Conservation (phyloP, 768 basidiomycete species). For the Obba rivulosa region DNA sequence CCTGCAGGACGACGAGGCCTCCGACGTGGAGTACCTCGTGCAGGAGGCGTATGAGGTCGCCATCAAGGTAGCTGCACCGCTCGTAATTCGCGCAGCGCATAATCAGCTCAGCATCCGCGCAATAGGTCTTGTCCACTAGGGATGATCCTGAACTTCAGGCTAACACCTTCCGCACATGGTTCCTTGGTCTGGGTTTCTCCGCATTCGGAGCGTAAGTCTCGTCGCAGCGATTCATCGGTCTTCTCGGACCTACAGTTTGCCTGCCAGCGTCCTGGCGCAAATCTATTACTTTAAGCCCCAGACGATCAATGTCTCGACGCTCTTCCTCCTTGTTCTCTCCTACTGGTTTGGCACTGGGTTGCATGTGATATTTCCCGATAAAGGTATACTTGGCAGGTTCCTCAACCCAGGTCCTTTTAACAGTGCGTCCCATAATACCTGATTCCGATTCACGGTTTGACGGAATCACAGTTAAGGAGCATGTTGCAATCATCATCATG, state of each 20-base stretch:
- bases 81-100: too few species aligned
- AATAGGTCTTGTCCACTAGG: constrained; percentile 28
- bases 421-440: constrained; percentile 20
- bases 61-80: constrained; percentile 28
- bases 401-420: constrained; percentile 36
- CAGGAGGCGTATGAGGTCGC: constrained; percentile 34
- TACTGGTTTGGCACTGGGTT: constrained; percentile 45
- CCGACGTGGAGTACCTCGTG: constrained; percentile 32
- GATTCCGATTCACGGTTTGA: background rate
- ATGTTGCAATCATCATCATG: constrained; percentile 32
- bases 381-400: constrained; percentile 24
- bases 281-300: constrained; percentile 39
- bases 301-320: constrained; percentile 41
- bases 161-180: constrained; percentile 52
- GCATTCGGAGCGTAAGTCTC: constrained; percentile 48
- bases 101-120: background rate
- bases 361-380: constrained; percentile 27
- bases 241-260: background rate
- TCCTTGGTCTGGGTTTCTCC: constrained; percentile 50
- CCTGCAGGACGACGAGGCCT: constrained; percentile 25
- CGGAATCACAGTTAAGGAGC: constrained; percentile 26
- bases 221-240: background rate
- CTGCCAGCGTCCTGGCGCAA: constrained; percentile 27
- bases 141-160: constrained; percentile 36
- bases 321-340: constrained; percentile 48